Base-by-base conservation (phyloP, 2,329 filamentous ascomycete genomes). In the Xylaria arbuscula region DNA sequence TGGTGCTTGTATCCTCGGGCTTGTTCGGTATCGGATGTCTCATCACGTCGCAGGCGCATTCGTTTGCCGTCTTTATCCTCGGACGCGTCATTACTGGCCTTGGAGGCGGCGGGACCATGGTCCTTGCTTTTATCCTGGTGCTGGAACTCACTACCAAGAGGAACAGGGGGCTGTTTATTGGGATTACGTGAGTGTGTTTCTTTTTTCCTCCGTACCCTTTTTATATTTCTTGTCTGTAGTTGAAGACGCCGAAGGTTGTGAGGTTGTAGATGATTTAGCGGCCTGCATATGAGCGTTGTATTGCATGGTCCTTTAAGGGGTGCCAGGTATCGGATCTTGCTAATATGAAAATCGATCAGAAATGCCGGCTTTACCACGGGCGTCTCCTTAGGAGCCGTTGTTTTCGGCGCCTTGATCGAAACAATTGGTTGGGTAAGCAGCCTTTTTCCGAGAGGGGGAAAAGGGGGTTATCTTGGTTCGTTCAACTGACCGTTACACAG, bases 361-460 rank as follows among this genome's bases (percentile, higher is more conserved):
- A 96, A 95, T 74, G 86, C 90, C 0, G 89, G 89, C 0, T 91
- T 92, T 76, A 94, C 92, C 0, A 81, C 88, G 13, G 92, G 92
- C 2, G 85, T 94, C 4, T 89, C 91, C 0, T 84, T 92, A 1
- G 92, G 92, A 1, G 92, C 90, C 0, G 88, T 93, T 7, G 83
- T 92, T 32, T 91, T 89, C 17, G 92, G 92, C 4, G 88, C 88
- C 0, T 75, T 93, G 32, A 82, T 91, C 56, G 86, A 87, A 0
- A 78, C 79, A 1, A 84, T 89, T 22, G 92, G 93, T 75, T 96
- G 93, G 92, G 90, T 92, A 80, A 76, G 71, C 47, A 5, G 19
- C 45, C 17, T 24, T 24, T 8, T 19, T 45, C 15, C n/a, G 6
- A 45, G 15, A 45, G 15, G 5, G 13, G 2, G 3, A 45, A 53